Evolutionary conservation across 768 basidiomycete genomes (phyloP).

Genomic region (Russula emetica): DNA sequence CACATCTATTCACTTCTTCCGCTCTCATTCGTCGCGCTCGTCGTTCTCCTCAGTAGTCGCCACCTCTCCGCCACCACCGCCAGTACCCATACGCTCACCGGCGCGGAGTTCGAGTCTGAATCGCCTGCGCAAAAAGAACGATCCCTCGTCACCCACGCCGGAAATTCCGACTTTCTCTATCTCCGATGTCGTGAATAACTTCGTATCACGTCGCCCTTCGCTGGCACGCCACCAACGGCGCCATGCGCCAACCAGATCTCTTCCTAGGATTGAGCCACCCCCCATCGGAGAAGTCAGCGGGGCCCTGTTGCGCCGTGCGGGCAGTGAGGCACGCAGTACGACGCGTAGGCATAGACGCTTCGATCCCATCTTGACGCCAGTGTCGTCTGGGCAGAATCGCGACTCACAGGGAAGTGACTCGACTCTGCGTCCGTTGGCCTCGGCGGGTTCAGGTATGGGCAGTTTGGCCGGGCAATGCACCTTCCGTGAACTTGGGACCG

Average conservation of each 20-base stretch:
- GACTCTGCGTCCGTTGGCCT: constrained; percentile 13
- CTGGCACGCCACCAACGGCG: constrained; percentile 13
- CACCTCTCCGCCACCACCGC: constrained; percentile 18
- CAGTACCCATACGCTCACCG: neutral
- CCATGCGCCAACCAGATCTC: constrained; percentile 7
- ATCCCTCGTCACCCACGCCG: constrained; percentile 35
- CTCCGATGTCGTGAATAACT: constrained; percentile 44
- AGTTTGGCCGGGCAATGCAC: constrained; percentile 35
- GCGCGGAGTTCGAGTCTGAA: neutral
- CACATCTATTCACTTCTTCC: constrained; percentile 49
- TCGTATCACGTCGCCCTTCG: constrained; percentile 31
- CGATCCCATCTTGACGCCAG: constrained; percentile 10
- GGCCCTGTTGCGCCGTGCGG: constrained; percentile 31
- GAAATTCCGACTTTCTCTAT: constrained; percentile 51
- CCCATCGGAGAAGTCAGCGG: constrained; percentile 26
- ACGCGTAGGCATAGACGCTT: constrained; percentile 21
- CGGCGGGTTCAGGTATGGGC: neutral
- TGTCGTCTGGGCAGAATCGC: constrained; percentile 30
- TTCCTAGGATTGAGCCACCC: constrained; percentile 1
- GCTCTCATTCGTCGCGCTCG: constrained; percentile 46
- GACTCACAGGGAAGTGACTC: constrained; percentile 23
- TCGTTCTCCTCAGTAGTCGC: constrained; percentile 56
- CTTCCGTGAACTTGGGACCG: constrained; percentile 47
- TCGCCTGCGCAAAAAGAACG: constrained; percentile 7
- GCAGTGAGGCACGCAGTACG: constrained; percentile 27